These are phyloP conservation scores for Phylloporus sp. DNA, from an alignment of 768 basidiomycete genomes.

Conservation along the genomic window DNA sequence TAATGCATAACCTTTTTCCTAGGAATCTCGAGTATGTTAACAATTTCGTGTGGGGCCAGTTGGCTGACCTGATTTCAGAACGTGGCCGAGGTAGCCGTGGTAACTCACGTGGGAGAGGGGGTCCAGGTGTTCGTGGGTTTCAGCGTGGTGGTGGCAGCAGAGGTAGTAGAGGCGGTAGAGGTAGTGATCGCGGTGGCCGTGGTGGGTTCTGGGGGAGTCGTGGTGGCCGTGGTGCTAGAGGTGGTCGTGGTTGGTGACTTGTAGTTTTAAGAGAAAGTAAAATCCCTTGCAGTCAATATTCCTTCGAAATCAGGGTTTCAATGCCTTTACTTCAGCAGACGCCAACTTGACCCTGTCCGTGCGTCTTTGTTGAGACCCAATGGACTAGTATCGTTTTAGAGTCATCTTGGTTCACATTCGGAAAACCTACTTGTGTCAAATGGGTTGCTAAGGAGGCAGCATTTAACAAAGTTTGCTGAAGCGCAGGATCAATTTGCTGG, in stretches of 20 bases:
- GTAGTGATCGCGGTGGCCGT: conserved; percentile 39
- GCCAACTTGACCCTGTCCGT: conserved; percentile 43
- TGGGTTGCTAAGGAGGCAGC: conserved; percentile 43
- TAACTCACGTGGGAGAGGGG: conserved; percentile 25
- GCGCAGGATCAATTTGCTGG: conserved; percentile 18
- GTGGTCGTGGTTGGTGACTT: conserved; percentile 48
- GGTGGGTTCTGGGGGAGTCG: conserved; percentile 48
- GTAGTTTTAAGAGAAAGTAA: background rate
- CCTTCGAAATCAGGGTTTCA: conserved; percentile 38
- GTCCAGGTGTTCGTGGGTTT: conserved; percentile 29
- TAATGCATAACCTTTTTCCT: conserved; percentile 11
- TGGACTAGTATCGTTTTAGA: conserved; percentile 33
- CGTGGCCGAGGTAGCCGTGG: conserved; percentile 40
- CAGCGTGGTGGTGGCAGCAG: conserved; percentile 37
- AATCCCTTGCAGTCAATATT: background rate
- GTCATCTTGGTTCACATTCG: background rate
- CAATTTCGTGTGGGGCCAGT: conserved; percentile 2
- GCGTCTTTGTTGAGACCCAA: conserved; percentile 50
- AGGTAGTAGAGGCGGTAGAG: conserved; percentile 36
- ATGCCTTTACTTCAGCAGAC: conserved; percentile 46
- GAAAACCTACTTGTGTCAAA: conserved; percentile 46
- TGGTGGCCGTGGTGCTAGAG: conserved; percentile 41
- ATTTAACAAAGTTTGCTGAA: conserved; percentile 29
- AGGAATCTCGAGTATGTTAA: conserved; percentile 24
- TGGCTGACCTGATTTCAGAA: conserved; percentile 39